These are phyloP conservation scores for Proliferodiscus dingleyae DNA, from an alignment of 2,329 filamentous ascomycete genomes.

Conservation along the genomic window DNA sequence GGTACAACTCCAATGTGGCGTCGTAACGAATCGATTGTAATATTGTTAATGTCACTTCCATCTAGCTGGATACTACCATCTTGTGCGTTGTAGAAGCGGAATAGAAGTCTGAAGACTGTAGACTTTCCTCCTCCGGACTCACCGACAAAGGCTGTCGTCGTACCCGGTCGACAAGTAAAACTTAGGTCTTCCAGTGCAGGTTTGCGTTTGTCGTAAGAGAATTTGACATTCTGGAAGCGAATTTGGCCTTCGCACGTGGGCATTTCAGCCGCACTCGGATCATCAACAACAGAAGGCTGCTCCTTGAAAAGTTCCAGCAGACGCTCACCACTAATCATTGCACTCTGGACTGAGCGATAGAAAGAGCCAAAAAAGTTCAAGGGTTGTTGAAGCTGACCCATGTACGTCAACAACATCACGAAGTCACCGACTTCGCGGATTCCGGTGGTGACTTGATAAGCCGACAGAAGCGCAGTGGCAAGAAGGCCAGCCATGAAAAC, in stretches of 20 bases:
- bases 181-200: conserved; percentile 77
- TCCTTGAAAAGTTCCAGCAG: conserved; percentile 96
- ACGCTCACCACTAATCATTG: conserved; percentile 95
- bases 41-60: conserved; percentile 73
- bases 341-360: conserved; percentile 91
- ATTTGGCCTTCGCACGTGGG: conserved; percentile 73
- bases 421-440: conserved; percentile 65
- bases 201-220: conserved; percentile 83
- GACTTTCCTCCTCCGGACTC: conserved; percentile 97
- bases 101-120: conserved; percentile 90
- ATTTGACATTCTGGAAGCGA: conserved; percentile 81
- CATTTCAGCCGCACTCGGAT: conserved; percentile 58
- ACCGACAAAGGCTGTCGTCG: conserved; percentile 91
- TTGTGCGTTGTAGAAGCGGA: conserved; percentile 88
- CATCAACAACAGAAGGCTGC: conserved; percentile 83
- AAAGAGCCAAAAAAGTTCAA: conserved; percentile 91
- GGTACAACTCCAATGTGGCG: conserved; percentile 92
- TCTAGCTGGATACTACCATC: conserved; percentile 80
- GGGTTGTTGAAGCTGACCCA: conserved; percentile 74
- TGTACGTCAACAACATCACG: conserved; percentile 68
- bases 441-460: conserved; percentile 69
- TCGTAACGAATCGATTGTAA: conserved; percentile 91
- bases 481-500: conserved; percentile 76
- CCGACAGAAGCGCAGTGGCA: conserved; percentile 66
- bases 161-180: conserved; percentile 83